These are phyloP conservation scores for Aspergillus cejpii DNA, from an alignment of 2,329 filamentous ascomycete genomes.

Conservation along the genomic window DNA sequence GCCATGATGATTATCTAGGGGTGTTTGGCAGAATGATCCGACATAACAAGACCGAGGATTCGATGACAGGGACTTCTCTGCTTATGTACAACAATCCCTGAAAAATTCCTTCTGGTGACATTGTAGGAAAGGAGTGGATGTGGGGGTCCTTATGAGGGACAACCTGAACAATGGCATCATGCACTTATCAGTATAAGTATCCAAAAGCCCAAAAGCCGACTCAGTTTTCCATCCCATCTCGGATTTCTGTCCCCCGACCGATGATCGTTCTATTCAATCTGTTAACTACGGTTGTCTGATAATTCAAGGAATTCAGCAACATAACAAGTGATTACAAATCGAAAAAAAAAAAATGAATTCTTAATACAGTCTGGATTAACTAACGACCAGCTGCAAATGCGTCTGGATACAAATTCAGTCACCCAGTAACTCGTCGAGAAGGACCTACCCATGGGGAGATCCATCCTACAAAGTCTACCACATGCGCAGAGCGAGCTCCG, in stretches of 20 bases:
- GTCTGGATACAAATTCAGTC: slow-evolving; percentile 57
- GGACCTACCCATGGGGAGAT: slow-evolving; percentile 49
- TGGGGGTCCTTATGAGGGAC: slow-evolving; percentile 31
- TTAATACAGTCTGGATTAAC: no score
- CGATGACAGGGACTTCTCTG: no score
- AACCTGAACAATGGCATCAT: slow-evolving; percentile 34
- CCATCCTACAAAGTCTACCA: slow-evolving; percentile 51
- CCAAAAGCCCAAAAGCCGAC: slow-evolving; percentile 53
- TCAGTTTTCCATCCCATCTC: slow-evolving; percentile 28
- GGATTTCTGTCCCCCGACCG: slow-evolving; percentile 9
- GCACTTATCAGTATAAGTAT: not conserved
- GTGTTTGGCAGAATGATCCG: not conserved
- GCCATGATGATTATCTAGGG: slow-evolving; percentile 28
- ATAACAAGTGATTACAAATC: not conserved
- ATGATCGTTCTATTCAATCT: slow-evolving; percentile 1
- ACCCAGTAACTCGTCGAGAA: slow-evolving; percentile 51
- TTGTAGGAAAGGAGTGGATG: slow-evolving; percentile 12
- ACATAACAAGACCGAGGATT: not conserved
- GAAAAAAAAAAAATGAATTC: not conserved
- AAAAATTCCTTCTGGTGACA: not conserved
- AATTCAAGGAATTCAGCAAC: not conserved
- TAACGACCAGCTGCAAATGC: slow-evolving; percentile 55
- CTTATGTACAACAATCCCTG: not conserved
- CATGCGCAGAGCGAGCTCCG: slow-evolving; percentile 46
- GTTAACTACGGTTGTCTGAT: not conserved